phyloP scores from a whole-genome alignment of 305 asterid genomes.

The Stenogyne calaminthoides region DNA sequence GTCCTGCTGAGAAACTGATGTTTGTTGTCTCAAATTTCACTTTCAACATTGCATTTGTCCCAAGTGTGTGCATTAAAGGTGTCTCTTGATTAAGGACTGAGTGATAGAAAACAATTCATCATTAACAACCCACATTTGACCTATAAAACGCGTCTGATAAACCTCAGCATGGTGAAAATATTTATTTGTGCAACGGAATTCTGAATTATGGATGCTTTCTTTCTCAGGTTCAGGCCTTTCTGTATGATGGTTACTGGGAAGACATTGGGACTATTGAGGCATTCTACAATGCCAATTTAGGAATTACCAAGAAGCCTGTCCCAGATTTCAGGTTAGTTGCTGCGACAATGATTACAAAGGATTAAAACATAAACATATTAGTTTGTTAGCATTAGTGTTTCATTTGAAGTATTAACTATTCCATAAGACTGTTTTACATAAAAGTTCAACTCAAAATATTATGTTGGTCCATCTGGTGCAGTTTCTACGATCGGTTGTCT shows the following conservation, averaged over 20 bases:
- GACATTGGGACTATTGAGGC: conserved; percentile 75
- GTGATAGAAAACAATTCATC: not conserved
- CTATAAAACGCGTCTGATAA: not conserved
- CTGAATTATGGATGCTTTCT: not conserved
- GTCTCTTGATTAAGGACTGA: not conserved
- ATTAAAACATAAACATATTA: not conserved
- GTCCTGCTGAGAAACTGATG: conserved; percentile 22
- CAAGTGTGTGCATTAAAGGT: not conserved
- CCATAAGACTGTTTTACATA: not conserved
- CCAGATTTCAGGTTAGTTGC: conserved; percentile 62
- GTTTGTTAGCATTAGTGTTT: no score
- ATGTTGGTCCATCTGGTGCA: conserved; percentile 28
- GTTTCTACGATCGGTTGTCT: conserved; percentile 69
- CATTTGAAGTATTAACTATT: not conserved
- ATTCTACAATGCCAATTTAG: conserved; percentile 67
- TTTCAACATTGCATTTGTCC: conserved; percentile 1
- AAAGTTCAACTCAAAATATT: not conserved
- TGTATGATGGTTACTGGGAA: conserved; percentile 75
- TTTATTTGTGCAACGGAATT: no score
- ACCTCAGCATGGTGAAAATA: not conserved
- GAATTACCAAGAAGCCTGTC: conserved; percentile 64
- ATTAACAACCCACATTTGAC: not conserved
- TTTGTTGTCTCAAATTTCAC: not conserved
- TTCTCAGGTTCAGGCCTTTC: conserved; percentile 65
- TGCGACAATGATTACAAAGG: not conserved